Percentiles rank a stretch among this genome's conserved stretches.
Evolutionary conservation across 257 asterid species (phyloP).

Genomic region (Plantago elongata): DNA sequence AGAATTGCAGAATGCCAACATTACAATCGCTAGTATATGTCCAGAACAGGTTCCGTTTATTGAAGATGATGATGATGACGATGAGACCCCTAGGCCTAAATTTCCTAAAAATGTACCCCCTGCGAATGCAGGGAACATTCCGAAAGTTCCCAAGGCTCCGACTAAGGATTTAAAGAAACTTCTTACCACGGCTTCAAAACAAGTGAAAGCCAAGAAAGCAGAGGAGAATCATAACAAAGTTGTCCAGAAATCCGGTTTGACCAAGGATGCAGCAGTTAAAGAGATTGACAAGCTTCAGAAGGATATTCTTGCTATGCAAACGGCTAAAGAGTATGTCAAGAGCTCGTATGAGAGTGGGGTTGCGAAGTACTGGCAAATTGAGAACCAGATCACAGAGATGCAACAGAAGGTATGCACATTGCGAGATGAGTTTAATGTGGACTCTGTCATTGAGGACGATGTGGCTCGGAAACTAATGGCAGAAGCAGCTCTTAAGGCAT

Average conservation of each 20-base stretch:
- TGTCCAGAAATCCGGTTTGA: slow-evolving; percentile 43
- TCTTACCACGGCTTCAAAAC: slow-evolving; percentile 30
- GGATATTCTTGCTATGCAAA: slow-evolving; percentile 65
- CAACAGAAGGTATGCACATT: slow-evolving; percentile 60
- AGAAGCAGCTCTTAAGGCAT: slow-evolving; percentile 70
- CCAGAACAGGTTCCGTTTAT: slow-evolving; percentile 51
- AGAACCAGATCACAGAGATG: slow-evolving; percentile 66
- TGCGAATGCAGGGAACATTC: slow-evolving; percentile 15
- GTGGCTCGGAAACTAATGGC: slow-evolving; percentile 86
- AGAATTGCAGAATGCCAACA: slow-evolving; percentile 69
- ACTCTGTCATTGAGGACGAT: slow-evolving; percentile 51
- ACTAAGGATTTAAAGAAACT: slow-evolving; percentile 33
- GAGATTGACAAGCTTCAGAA: slow-evolving; percentile 78
- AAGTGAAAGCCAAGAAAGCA: slow-evolving; percentile 32
- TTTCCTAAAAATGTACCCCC: slow-evolving; percentile 9
- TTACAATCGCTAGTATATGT: slow-evolving; percentile 45
- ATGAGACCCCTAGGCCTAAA: slow-evolving; percentile 21
- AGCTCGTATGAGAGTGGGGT: slow-evolving; percentile 76
- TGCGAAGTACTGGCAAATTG: slow-evolving; percentile 62
- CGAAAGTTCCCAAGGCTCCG: slow-evolving; percentile 45
- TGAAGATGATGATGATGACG: slow-evolving; percentile 31
- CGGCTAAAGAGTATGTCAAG: slow-evolving; percentile 79
- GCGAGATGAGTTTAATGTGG: slow-evolving; percentile 65
- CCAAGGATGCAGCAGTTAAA: slow-evolving; percentile 47
- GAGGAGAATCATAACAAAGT: slow-evolving; percentile 12